Percentiles rank a stretch among this genome's conserved stretches.
Evolutionary conservation across 352 stramenopile genomes (phyloP).

Genomic region (Chrysophaeum taylorii): DNA sequence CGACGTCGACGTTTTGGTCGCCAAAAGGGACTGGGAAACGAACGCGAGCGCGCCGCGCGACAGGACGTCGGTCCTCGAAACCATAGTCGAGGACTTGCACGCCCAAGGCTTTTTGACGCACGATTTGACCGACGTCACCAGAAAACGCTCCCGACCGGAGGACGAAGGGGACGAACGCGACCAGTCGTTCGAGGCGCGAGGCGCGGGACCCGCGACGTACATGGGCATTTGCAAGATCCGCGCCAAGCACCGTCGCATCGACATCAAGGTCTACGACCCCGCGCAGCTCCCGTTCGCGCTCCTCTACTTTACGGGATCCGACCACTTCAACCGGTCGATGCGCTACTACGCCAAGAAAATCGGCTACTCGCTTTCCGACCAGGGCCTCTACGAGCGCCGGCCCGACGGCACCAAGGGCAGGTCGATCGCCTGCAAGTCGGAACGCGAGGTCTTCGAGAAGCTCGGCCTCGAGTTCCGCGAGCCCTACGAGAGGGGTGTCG

Average conservation of each 20-base stretch:
- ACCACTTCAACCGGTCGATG: conserved; percentile 73
- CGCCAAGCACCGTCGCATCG: conserved; percentile 51
- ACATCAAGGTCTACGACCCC: conserved; percentile 71
- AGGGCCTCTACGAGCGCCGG: conserved; percentile 5
- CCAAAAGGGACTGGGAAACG: conserved; percentile 39
- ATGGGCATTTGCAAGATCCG: conserved; percentile 64
- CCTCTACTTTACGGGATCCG: conserved; percentile 70
- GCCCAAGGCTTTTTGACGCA: conserved; percentile 55
- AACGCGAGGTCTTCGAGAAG: not conserved
- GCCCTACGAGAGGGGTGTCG: not conserved
- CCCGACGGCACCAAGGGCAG: not conserved
- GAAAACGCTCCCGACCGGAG: too few relatives aligned
- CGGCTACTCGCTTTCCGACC: conserved; percentile 22
- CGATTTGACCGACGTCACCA: conserved; percentile 51
- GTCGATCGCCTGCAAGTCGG: not conserved
- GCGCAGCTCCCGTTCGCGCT: conserved; percentile 61
- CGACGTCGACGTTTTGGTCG: conserved; percentile 65
- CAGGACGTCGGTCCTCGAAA: conserved; percentile 34
- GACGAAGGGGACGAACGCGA: not conserved
- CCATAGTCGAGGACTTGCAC: conserved; percentile 53
- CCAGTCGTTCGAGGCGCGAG: conserved; percentile 19
- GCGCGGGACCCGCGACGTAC: conserved; percentile 56
- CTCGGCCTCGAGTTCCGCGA: not conserved
- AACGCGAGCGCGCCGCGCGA: conserved; percentile 25
- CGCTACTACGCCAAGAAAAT: conserved; percentile 61